Base-by-base conservation (phyloP, 257 asterid genomes). In the Salvia splendens region DNA sequence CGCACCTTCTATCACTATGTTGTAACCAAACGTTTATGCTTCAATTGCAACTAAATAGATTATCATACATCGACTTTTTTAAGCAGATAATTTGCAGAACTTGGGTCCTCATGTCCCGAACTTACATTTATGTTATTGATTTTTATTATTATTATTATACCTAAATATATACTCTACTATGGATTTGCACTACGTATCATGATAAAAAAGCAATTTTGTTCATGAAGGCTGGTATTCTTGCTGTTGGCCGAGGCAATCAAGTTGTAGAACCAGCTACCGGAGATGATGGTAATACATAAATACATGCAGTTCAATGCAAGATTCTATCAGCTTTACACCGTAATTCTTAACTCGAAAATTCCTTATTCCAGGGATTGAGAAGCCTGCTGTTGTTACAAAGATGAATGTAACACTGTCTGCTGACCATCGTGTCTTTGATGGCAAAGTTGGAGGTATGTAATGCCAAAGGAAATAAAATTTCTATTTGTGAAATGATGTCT, bases 381-480 rank as follows among this genome's bases (percentile, higher is more conserved):
- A 78, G 79, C 89, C 96, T 43, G 87, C 86, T 53, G 82, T 86
- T 70, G 85, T 88, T 61, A 88, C 88, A 50, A 94, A 91, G 77
- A 91, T 94, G 97, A 87, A 73, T 58, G 46, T 91, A 65, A 88
- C 97, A 58, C 65, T 94, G 67, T 94, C 99, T 17, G 97, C 99
- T 32, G 99, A 94, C 73, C 97, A 91, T 67, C 97, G 96, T 5
- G 93, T 91, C 75, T 91, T 91, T 73, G 95, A 94, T 80, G 97
- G 97, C 73, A 89, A 84, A 80, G 93, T 94, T 81, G 97, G 91
- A 87, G 96, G 99, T 88, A 85, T 24, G 68, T 77, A 40, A 33
- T 38, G 28, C 66, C 30, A 59, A n/a, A 12, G 17, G 5, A 17
- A 24, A 56, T 54, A 35, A 1, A 70, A 68, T 8, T 56, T 69